These are phyloP conservation scores for Datisca glomerata DNA, from an alignment of 306 rosid genomes.

Conservation along the genomic window DNA sequence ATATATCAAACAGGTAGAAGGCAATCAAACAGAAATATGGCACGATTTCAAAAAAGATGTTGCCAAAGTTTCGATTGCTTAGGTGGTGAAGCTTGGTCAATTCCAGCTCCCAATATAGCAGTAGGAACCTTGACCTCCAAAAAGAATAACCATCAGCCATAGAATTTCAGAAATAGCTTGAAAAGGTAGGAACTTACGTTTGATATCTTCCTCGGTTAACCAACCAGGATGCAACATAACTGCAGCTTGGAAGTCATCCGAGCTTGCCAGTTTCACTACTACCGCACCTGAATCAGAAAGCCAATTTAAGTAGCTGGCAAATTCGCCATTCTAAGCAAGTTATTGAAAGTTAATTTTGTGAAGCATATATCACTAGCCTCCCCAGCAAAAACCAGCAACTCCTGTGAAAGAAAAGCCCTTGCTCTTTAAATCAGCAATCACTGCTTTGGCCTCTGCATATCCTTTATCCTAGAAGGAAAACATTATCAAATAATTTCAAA, in stretches of 20 bases:
- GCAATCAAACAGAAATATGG: too few relatives aligned
- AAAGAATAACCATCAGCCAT: background rate
- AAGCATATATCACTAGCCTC: too few relatives aligned
- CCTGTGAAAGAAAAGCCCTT: constrained; percentile 50
- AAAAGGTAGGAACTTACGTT: constrained; percentile 40
- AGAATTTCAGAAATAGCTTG: background rate
- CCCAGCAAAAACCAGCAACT: constrained; percentile 76
- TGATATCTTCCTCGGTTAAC: constrained; percentile 48
- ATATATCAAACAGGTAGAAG: too few relatives aligned
- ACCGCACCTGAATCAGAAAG: constrained; percentile 70
- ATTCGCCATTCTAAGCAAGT: too few relatives aligned
- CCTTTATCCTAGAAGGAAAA: constrained; percentile 51
- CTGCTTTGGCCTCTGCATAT: constrained; percentile 34
- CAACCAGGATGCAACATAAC: constrained; percentile 62
- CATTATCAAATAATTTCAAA: too few relatives aligned
- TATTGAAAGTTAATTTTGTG: too few relatives aligned
- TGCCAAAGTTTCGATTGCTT: constrained; percentile 44
- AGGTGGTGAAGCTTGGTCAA: constrained; percentile 32
- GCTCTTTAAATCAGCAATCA: constrained; percentile 41
- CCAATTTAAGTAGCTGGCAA: too few relatives aligned
- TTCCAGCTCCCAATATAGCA: constrained; percentile 50
- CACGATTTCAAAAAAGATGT: constrained; percentile 32
- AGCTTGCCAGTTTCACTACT: constrained; percentile 47
- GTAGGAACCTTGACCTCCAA: constrained; percentile 43
- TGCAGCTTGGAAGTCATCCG: constrained; percentile 34